A percentile compares a stretch with the other conserved stretches of the same genome.
Evolutionary conservation across 228 moss, liverwort and hornwort genomes (phyloP).

Genomic region (Sphagnum magellanicum): DNA sequence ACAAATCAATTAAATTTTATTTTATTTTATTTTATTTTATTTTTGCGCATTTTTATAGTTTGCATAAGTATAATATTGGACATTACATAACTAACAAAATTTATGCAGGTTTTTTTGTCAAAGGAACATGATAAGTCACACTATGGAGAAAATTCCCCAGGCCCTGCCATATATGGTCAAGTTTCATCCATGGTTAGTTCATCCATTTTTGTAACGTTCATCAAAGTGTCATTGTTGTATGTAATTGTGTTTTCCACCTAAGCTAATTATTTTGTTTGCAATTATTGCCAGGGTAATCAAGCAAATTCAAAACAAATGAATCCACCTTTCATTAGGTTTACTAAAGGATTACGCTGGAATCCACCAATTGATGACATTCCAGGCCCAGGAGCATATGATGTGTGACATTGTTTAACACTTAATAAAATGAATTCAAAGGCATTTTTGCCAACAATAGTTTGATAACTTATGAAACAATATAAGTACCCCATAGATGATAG

Average conservation of each 20-base stretch:
- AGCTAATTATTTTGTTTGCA: background rate
- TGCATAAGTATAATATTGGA: background rate
- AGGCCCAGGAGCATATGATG: background rate
- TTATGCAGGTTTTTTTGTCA: slow-evolving; percentile 42
- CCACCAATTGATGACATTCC: background rate
- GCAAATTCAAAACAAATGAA: background rate
- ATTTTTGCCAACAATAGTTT: no score
- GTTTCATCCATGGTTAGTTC: slow-evolving; percentile 43
- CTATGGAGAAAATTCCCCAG: slow-evolving; percentile 37
- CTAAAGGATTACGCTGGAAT: background rate
- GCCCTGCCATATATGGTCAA: slow-evolving; percentile 44
- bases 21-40: background rate
- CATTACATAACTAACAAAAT: background rate
- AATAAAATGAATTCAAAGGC: no score
- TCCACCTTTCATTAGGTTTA: background rate
- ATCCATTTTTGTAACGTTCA: background rate
- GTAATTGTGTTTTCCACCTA: background rate
- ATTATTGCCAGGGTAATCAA: background rate
- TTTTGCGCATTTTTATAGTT: background rate
- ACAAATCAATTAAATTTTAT: background rate
- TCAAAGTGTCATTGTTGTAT: background rate
- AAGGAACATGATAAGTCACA: slow-evolving; percentile 39
- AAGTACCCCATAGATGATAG: no score
- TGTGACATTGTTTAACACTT: no score
- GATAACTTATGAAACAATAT: no score